Base-by-base conservation (phyloP, 140 eudicot genomes). In the Cichorium intybus region DNA sequence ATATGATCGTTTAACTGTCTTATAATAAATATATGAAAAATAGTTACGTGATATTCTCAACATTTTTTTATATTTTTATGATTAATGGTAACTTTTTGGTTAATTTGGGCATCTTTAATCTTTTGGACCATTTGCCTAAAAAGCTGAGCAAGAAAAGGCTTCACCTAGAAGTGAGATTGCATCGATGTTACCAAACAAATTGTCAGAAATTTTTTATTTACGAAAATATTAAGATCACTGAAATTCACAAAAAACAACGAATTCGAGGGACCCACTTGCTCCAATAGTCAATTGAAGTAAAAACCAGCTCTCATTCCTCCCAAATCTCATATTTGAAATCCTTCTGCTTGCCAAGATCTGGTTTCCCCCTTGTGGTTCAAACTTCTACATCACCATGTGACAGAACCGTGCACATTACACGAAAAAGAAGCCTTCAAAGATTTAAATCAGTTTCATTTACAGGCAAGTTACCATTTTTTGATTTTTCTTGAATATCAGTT, bases 291-390 rank as follows among this genome's bases (percentile, higher is more conserved):
- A 58, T 26, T 16, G 10, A 24, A 66, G 23, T 53, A 14, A 78
- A 67, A 41, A 67, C 62, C 79, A 62, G 60, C 75, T 72, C 74
- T 53, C 64, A 34, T 57, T 48, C 66, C 31, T 18, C 49, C 24
- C 24, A 11, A 16, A 34, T 74, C 72, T 57, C 56, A 23, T 61
- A 24, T 52, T 60, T 58, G 41, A 57, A 71, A 56, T 59, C 69
- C 39, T 55, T 33, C 37, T 69, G 65, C 62, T 56, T 61, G 23
- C 27, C 77, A 69, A 77, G 84, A 73, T 78, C 84, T 74, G 70
- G 24, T 28, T 57, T 67, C 39, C 47, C 20, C 39, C 24, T 26
- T 10, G 47, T n/a, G 21, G 20, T 48, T 49, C 26, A 47, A 17
- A 17, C 27, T 20, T 22, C 33, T 29, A 31, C 23, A 52, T 50